A percentile compares a stretch with the other conserved stretches of the same genome.
Evolutionary conservation across 2,329 filamentous ascomycete genomes (phyloP).

Genomic region (Neoarthrinium moseri): DNA sequence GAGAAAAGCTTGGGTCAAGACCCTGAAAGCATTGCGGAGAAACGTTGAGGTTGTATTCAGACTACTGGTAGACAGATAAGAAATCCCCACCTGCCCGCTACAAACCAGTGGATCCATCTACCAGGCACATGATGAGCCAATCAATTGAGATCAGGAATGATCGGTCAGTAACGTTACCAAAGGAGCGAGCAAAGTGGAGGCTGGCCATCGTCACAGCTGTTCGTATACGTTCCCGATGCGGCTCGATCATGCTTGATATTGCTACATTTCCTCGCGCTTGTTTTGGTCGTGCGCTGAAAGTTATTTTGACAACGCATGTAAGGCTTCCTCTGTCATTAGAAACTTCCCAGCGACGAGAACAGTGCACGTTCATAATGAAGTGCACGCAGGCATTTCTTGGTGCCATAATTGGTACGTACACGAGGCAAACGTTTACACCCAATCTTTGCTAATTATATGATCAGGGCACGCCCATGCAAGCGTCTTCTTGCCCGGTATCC

Average conservation of each 20-base stretch:
- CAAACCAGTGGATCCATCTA: no score
- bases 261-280: background rate
- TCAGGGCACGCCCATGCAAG: background rate
- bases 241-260: background rate
- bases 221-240: background rate
- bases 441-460: background rate
- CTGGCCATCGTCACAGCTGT: background rate
- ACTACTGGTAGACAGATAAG: no score
- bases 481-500: constrained; percentile 26
- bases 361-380: constrained; percentile 3
- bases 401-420: background rate
- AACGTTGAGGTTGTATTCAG: no score
- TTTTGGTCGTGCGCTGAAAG: background rate
- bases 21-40: no score
- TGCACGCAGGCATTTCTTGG: constrained; percentile 2
- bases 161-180: constrained; percentile 5
- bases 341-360: no score
- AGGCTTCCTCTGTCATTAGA: no score
- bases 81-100: no score
- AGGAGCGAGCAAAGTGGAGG: background rate
- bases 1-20: no score
- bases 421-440: background rate
- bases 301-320: no score
- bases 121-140: no score
- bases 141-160: background rate